Evolutionary conservation across 2,329 filamentous ascomycete species (phyloP).

Genomic region (Coniochaeta prunicola): DNA sequence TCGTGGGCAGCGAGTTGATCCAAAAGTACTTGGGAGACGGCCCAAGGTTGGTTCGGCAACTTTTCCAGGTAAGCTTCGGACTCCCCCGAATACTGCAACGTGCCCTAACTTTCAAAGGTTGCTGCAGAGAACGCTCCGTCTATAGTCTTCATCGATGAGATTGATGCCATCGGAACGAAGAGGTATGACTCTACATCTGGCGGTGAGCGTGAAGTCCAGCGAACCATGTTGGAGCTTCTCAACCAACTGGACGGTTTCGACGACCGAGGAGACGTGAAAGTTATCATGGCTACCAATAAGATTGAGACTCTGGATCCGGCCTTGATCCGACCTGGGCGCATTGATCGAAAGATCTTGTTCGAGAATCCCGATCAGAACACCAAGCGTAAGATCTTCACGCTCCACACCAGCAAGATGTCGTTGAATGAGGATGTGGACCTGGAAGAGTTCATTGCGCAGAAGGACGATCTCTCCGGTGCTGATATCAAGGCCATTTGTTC

Average conservation of each 20-base stretch:
- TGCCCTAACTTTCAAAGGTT: slow-evolving; percentile 45
- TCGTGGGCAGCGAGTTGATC: slow-evolving; percentile 94
- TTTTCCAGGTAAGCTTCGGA: slow-evolving; percentile 62
- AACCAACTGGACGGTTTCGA: slow-evolving; percentile 99
- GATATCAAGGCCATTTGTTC: slow-evolving; percentile 99
- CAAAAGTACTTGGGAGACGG: slow-evolving; percentile 98
- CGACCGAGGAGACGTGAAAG: slow-evolving; percentile 97
- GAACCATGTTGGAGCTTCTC: slow-evolving; percentile 95
- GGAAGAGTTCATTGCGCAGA: slow-evolving; percentile 97
- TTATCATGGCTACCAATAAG: slow-evolving; percentile 99
- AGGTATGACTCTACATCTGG: slow-evolving; percentile 96
- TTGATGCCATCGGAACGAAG: slow-evolving; percentile 97
- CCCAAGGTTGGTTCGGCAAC: slow-evolving; percentile 86
- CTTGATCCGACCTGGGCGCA: slow-evolving; percentile 92
- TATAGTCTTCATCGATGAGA: slow-evolving; percentile 99
- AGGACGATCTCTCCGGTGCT: slow-evolving; percentile 93
- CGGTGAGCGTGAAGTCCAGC: slow-evolving; percentile 93
- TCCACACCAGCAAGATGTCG: slow-evolving; percentile 98
- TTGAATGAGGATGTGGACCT: slow-evolving; percentile 94
- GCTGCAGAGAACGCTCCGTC: slow-evolving; percentile 93
- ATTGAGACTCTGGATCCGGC: slow-evolving; percentile 96
- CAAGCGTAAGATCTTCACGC: slow-evolving; percentile 93
- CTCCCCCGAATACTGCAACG: not conserved
- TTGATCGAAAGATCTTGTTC: slow-evolving; percentile 91
- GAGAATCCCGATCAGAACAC: slow-evolving; percentile 74